Conservation (phyloP, 106 monocot species). For the Ottelia alismoides region DNA sequence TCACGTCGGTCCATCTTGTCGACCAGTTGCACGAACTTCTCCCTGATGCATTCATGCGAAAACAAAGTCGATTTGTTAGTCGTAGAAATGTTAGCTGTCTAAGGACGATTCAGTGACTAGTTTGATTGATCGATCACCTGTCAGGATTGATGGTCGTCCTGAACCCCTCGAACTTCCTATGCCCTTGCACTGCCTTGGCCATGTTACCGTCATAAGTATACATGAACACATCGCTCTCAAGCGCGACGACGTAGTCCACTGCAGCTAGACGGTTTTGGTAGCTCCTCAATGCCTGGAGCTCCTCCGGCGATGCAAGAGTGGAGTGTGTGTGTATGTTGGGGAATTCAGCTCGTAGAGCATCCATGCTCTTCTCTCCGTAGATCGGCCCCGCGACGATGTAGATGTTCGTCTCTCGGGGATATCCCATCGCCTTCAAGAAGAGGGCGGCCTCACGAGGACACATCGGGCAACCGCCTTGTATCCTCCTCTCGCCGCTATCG, state of each 20-base stretch:
- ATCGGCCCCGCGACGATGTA: constrained; percentile 59
- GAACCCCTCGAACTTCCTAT: constrained; percentile 46
- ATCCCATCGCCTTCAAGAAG: constrained; percentile 59
- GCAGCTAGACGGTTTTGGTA: constrained; percentile 47
- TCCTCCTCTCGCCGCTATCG: constrained; percentile 24
- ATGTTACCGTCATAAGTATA: constrained; percentile 63
- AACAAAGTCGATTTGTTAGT: neutral
- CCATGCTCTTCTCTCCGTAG: constrained; percentile 36
- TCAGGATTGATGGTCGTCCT: constrained; percentile 44
- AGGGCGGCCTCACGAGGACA: constrained; percentile 36
- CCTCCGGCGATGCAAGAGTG: constrained; percentile 18
- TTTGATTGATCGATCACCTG: constrained; percentile 21
- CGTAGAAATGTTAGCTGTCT: too few relatives aligned
- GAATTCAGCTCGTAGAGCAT: constrained; percentile 22
- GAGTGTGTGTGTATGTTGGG: constrained; percentile 52
- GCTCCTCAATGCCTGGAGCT: constrained; percentile 16
- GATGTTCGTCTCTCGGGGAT: constrained; percentile 28
- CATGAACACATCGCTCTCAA: constrained; percentile 48
- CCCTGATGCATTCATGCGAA: neutral
- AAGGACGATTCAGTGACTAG: too few relatives aligned
- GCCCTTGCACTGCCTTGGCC: constrained; percentile 60
- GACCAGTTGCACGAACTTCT: constrained; percentile 8
- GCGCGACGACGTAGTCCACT: constrained; percentile 44
- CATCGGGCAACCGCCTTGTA: constrained; percentile 46
- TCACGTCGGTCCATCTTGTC: constrained; percentile 10